A percentile compares a stretch with the other conserved stretches of the same genome.
These are phyloP conservation scores for Ceratocystis alfenasii DNA, from an alignment of 2,329 filamentous ascomycete species.

Conservation along the genomic window DNA sequence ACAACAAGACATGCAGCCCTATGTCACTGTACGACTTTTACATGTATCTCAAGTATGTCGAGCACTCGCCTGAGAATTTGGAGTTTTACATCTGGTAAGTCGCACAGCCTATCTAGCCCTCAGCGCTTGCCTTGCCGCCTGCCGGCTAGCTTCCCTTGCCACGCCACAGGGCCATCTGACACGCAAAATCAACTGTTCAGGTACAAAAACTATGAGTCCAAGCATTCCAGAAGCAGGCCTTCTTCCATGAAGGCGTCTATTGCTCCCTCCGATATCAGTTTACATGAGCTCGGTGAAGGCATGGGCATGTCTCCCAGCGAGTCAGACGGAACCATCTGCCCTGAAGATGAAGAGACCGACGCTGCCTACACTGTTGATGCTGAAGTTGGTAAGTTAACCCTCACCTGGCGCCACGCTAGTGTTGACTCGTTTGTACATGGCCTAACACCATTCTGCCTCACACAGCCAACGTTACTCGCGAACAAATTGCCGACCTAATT, in stretches of 20 bases:
- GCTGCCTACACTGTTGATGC: slow-evolving; percentile 27
- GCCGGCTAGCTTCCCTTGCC: not conserved
- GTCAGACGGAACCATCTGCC: slow-evolving; percentile 22
- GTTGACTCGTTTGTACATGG: not conserved
- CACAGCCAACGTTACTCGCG: slow-evolving; percentile 21
- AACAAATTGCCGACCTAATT: slow-evolving; percentile 22
- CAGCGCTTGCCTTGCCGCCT: not conserved
- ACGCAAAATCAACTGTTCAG: slow-evolving; percentile 25
- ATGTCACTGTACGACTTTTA: slow-evolving; percentile 41
- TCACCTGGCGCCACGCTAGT: not conserved
- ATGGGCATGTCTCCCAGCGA: slow-evolving; percentile 13
- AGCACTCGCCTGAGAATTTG: slow-evolving; percentile 38
- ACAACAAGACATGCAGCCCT: slow-evolving; percentile 39
- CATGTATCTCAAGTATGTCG: slow-evolving; percentile 41
- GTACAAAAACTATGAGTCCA: slow-evolving; percentile 36
- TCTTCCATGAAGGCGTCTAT: slow-evolving; percentile 22
- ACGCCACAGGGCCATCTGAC: not conserved
- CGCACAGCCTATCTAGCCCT: not conserved
- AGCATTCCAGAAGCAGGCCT: slow-evolving; percentile 17
- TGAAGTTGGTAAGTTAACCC: slow-evolving; percentile 28
- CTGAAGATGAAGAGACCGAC: slow-evolving; percentile 28
- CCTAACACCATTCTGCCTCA: slow-evolving; percentile 7
- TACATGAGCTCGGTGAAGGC: slow-evolving; percentile 12
- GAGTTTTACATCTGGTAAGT: slow-evolving; percentile 40
- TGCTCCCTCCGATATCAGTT: slow-evolving; percentile 18